Evolutionary conservation across 371 early-diverging fungal species (phyloP), one percentile per base, ranked within the genome.

Genomic region (Mortierella sp.): DNA sequence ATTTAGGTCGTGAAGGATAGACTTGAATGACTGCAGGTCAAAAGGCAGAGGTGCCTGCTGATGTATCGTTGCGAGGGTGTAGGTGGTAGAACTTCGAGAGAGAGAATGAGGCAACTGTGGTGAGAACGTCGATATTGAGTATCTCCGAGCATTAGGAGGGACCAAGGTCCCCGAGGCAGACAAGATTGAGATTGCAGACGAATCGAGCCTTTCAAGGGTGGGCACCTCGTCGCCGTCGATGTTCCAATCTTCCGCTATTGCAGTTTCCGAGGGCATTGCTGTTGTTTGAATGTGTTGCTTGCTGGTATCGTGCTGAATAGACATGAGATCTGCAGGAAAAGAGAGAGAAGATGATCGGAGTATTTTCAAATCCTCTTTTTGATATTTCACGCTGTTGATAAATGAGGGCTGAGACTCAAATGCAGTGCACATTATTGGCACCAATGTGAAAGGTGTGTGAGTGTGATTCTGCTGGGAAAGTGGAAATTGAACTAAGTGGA

Each of bases 11-110:
- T 54, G 37, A 19, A 76, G 29, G 17, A 67, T 47, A 22, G 60
- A n/a, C 23, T 49, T 57, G n/a, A 76, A 64, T 15, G 34, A 31
- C 22, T 63, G 54, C 15, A 55, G 37, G 37, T 76, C 76, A n/a
- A 76, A 45, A 28, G 43, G n/a, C 4, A 42, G 19, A 19, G 34
- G 10, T 32, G 31, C 1, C 37, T 15, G 32, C 23, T 42, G 37
- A 3, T 2, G 31, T 37, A 29, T 32, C 31, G 22, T 31, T 19
- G 37, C 40, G 15, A 58, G n/a, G 23, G 64, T 17, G 35, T 32
- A 6, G 49, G 54, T 22, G 47, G 56, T 66, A 35, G 68, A 40
- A 40, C 29, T 40, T 67, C 58, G 10, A 51, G 51, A 29, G 35
- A 58, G 19, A 40, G 47, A 0, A 43, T 43, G 22, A 17, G 31